Evolutionary conservation across 1,284 basidiomycete species (phyloP).

Genomic region (Stereum hirsutum): DNA sequence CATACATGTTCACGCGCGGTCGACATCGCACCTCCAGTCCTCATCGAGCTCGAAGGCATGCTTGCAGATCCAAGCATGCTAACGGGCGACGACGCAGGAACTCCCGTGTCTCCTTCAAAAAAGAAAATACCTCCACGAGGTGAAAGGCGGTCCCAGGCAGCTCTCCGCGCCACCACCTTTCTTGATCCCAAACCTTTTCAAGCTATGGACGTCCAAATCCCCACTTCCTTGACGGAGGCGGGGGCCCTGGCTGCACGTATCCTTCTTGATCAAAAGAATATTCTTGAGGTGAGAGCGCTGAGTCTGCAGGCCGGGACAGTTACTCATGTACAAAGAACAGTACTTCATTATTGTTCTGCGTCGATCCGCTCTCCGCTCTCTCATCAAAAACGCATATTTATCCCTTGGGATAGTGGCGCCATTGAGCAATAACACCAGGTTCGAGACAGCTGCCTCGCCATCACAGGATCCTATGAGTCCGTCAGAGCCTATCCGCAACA

Average conservation of each 20-base stretch:
- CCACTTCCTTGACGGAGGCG: not conserved
- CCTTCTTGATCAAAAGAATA: not conserved
- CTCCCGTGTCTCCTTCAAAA: not conserved
- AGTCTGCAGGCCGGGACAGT: too few species aligned
- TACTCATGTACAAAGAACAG: too few species aligned
- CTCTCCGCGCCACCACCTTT: not conserved
- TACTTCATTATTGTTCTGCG: not conserved
- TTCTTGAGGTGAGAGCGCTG: slow-evolving; percentile 2
- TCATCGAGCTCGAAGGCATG: not conserved
- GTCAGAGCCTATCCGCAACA: not conserved
- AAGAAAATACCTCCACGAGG: not conserved
- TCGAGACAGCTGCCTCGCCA: not conserved
- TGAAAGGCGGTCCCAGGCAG: not conserved
- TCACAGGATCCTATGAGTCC: not conserved
- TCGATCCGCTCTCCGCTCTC: not conserved
- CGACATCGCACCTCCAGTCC: not conserved
- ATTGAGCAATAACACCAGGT: not conserved
- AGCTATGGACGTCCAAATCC: not conserved
- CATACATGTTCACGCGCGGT: not conserved
- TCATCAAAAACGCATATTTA: not conserved
- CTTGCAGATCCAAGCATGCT: not conserved
- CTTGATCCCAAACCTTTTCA: slow-evolving; percentile 1
- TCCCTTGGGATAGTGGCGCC: not conserved
- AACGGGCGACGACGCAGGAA: not conserved
- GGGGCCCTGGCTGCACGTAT: not conserved